Evolutionary conservation across 345 rosid genomes (phyloP).

Genomic region (Eucalyptus dawsonii): DNA sequence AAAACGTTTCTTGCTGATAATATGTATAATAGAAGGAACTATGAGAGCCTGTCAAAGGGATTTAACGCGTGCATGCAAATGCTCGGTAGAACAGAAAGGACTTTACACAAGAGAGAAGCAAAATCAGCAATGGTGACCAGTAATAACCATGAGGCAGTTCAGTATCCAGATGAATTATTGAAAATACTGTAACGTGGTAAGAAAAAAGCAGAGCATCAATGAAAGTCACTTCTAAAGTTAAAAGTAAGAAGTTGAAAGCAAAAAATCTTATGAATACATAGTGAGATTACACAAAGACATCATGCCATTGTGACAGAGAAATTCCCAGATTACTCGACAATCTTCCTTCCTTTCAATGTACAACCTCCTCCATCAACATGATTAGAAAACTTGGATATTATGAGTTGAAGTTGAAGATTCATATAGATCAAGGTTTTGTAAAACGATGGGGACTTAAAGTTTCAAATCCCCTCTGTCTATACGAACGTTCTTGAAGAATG

Average conservation of each 20-base stretch:
- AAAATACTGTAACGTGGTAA: neutral
- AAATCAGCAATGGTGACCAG: neutral
- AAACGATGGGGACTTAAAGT: neutral
- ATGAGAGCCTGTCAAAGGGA: neutral
- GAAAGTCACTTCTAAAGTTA: neutral
- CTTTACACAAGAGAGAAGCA: neutral
- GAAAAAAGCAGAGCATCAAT: neutral
- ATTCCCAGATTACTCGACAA: neutral
- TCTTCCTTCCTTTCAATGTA: neutral
- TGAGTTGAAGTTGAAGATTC: neutral
- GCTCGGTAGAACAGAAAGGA: neutral
- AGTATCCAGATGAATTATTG: neutral
- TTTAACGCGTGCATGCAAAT: neutral
- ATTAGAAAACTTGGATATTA: neutral
- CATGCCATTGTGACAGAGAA: neutral
- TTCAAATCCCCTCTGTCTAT: neutral
- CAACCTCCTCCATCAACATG: neutral
- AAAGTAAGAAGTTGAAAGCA: neutral
- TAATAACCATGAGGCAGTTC: neutral
- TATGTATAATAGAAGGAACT: neutral
- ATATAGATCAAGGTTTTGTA: neutral
- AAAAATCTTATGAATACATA: neutral
- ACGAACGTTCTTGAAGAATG: neutral
- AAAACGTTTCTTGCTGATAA: neutral
- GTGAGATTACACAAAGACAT: neutral